Percentiles rank a stretch among this genome's conserved stretches.
phyloP scores from a whole-genome alignment of 345 rosid genomes.

The Physaria fendleri region DNA sequence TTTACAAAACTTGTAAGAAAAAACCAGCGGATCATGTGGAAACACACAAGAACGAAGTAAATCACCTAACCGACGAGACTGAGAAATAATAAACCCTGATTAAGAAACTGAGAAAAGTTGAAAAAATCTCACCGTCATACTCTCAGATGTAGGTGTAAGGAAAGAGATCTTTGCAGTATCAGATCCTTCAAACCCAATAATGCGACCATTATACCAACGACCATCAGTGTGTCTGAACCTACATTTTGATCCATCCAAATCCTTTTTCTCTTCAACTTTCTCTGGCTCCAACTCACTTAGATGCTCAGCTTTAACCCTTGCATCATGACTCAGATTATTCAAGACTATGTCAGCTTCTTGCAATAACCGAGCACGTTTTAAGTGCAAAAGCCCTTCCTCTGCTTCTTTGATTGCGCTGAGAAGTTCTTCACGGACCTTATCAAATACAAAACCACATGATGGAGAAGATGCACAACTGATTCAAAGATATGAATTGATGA shows the following conservation, averaged over 20 bases:
- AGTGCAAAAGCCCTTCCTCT: constrained; percentile 72
- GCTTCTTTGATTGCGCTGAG: constrained; percentile 55
- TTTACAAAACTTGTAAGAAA: neutral
- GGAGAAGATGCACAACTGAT: neutral
- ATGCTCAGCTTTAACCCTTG: constrained; percentile 46
- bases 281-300: constrained; percentile 44
- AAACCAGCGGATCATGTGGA: neutral
- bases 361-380: constrained; percentile 66
- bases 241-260: constrained; percentile 62
- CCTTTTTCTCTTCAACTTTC: constrained; percentile 33
- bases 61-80: neutral
- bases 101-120: neutral
- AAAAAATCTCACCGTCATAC: constrained; percentile 58
- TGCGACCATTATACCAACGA: constrained; percentile 85
- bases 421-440: constrained; percentile 74
- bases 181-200: constrained; percentile 50
- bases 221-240: constrained; percentile 70
- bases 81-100: neutral
- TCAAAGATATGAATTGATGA: neutral
- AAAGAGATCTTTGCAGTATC: constrained; percentile 65
- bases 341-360: constrained; percentile 56
- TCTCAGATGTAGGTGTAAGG: constrained; percentile 80
- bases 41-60: neutral
- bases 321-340: constrained; percentile 20
- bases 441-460: constrained; percentile 1